Evolutionary conservation across 768 basidiomycete genomes (phyloP).

Genomic region (Mycena amicta): DNA sequence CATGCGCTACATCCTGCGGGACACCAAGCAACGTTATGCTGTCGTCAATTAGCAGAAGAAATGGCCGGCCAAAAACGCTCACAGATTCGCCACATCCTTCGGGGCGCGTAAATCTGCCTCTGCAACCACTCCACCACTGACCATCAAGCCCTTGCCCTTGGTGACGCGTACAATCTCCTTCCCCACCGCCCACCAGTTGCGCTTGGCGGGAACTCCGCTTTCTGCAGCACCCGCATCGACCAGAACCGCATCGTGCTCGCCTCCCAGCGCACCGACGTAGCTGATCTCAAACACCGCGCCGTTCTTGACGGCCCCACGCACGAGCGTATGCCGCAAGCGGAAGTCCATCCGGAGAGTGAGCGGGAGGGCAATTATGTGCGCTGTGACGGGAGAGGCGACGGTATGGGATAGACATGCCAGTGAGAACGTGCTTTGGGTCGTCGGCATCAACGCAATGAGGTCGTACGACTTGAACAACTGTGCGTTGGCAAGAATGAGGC

Average conservation of each 20-base stretch:
- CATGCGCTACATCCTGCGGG: slow-evolving; percentile 39
- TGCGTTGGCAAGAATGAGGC: slow-evolving; percentile 72
- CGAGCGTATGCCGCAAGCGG: slow-evolving; percentile 80
- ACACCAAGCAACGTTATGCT: slow-evolving; percentile 72
- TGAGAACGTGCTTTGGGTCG: slow-evolving; percentile 71
- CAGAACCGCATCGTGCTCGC: slow-evolving; percentile 52
- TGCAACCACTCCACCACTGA: slow-evolving; percentile 68
- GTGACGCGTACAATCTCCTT: slow-evolving; percentile 79
- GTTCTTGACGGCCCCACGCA: slow-evolving; percentile 79
- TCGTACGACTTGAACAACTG: slow-evolving; percentile 69
- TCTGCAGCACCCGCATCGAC: slow-evolving; percentile 52
- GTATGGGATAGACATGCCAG: slow-evolving; percentile 81
- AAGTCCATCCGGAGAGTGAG: slow-evolving; percentile 78
- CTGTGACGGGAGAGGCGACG: slow-evolving; percentile 71
- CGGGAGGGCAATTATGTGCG: slow-evolving; percentile 81
- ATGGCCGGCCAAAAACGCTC: slow-evolving; percentile 25
- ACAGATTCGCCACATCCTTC: slow-evolving; percentile 78
- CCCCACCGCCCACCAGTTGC: slow-evolving; percentile 85
- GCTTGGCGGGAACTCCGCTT: slow-evolving; percentile 56
- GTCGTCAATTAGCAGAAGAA: not conserved
- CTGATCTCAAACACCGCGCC: slow-evolving; percentile 83
- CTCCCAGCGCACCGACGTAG: slow-evolving; percentile 75
- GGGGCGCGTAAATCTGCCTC: slow-evolving; percentile 71
- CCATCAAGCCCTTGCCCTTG: slow-evolving; percentile 74
- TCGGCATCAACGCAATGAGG: slow-evolving; percentile 74